Conservation (phyloP, 768 basidiomycete species). For the Albatrellus ellisii region DNA sequence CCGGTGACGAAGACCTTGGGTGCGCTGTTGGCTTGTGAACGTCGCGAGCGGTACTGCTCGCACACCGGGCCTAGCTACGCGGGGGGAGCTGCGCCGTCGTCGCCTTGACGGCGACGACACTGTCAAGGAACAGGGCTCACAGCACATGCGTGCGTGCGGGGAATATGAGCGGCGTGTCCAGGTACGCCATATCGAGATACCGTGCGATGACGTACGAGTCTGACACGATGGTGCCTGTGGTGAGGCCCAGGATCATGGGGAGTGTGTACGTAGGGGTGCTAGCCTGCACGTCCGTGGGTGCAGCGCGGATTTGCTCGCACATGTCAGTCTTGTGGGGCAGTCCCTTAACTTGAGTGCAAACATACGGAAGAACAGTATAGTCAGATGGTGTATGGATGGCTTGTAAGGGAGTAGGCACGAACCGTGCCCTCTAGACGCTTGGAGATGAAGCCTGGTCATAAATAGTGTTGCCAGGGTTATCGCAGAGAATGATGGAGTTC, state of each 20-base stretch:
- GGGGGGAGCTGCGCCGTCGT: background rate
- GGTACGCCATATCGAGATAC: background rate
- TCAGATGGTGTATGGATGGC: background rate
- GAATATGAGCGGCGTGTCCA: conserved; percentile 7
- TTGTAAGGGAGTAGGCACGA: background rate
- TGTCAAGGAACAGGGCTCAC: background rate
- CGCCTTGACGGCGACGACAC: too few species aligned
- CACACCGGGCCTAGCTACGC: background rate
- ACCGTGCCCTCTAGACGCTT: conserved; percentile 22
- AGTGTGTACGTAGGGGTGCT: background rate
- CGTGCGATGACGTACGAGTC: background rate
- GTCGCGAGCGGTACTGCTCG: background rate
- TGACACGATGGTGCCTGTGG: background rate
- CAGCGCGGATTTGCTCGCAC: background rate
- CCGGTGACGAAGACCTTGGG: background rate
- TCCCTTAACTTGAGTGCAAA: conserved; percentile 25
- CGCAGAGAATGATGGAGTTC: conserved; percentile 25
- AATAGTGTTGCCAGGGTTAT: conserved; percentile 22
- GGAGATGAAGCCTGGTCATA: conserved; percentile 22
- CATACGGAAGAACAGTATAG: conserved; percentile 13
- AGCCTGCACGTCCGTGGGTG: background rate
- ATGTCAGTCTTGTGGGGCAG: conserved; percentile 27
- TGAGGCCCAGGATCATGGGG: background rate
- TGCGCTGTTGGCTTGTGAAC: background rate
- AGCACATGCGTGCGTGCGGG: background rate